Percentiles rank a stretch among this genome's conserved stretches.
Evolutionary conservation across 257 asterid species (phyloP).

Genomic region (Pogostemon cablin): DNA sequence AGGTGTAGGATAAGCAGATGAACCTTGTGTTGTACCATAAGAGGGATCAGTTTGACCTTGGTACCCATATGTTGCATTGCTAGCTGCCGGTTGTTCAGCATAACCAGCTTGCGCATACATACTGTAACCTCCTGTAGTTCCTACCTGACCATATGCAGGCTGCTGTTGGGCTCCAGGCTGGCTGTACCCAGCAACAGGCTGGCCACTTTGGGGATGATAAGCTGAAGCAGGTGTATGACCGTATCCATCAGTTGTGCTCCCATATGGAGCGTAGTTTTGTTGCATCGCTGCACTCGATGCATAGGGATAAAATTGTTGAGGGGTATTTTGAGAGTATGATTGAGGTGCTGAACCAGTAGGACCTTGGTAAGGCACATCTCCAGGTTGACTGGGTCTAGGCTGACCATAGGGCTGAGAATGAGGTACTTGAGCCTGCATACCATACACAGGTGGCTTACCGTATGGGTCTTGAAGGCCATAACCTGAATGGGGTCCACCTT

Average conservation of each 20-base stretch:
- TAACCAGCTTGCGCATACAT: slow-evolving; percentile 75
- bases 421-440: slow-evolving; percentile 66
- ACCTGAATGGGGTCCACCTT: slow-evolving; percentile 49
- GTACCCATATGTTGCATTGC: slow-evolving; percentile 64
- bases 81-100: slow-evolving; percentile 65
- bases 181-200: slow-evolving; percentile 70
- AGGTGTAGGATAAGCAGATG: slow-evolving; percentile 54
- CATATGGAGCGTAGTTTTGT: slow-evolving; percentile 67
- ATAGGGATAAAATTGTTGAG: slow-evolving; percentile 79
- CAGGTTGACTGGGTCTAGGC: slow-evolving; percentile 73
- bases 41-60: slow-evolving; percentile 65
- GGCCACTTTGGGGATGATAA: slow-evolving; percentile 66
- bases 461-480: slow-evolving; percentile 76
- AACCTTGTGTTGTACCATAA: slow-evolving; percentile 50
- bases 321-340: slow-evolving; percentile 60
- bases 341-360: slow-evolving; percentile 55
- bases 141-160: slow-evolving; percentile 59
- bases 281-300: slow-evolving; percentile 61
- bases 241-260: slow-evolving; percentile 69
- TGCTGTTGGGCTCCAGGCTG: slow-evolving; percentile 68
- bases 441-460: slow-evolving; percentile 68
- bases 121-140: slow-evolving; percentile 61
- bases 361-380: slow-evolving; percentile 69
- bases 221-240: slow-evolving; percentile 62
- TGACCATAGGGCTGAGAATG: slow-evolving; percentile 80